A percentile compares a stretch with the other conserved stretches of the same genome.
Evolutionary conservation across 2,329 filamentous ascomycete genomes (phyloP).

Genomic region (Rhinocladiella similis): DNA sequence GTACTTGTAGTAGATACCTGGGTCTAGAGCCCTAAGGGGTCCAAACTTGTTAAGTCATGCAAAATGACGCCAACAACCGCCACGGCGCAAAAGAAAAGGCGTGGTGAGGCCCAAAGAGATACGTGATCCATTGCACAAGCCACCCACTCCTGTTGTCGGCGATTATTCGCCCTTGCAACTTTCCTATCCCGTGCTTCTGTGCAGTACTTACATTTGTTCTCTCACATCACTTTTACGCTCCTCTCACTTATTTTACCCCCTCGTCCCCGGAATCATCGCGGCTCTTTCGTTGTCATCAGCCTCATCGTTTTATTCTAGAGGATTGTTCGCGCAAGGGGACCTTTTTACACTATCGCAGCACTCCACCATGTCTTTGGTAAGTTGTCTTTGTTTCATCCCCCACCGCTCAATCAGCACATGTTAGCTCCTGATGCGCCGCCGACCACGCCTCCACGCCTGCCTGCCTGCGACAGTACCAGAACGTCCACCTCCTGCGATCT

Average conservation of each 20-base stretch:
- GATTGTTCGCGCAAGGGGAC: conserved; percentile 9
- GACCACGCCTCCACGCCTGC: conserved; percentile 3
- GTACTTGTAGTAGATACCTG: not conserved
- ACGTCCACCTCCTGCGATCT: not conserved
- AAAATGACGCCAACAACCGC: conserved; percentile 17
- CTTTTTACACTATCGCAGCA: not conserved
- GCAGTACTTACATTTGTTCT: not conserved
- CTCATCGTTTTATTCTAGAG: conserved; percentile 6
- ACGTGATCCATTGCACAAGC: not conserved
- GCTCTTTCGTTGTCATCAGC: conserved; percentile 11
- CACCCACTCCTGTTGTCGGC: not conserved
- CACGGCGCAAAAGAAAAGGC: not conserved
- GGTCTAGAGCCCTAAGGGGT: not conserved
- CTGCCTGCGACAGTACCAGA: not conserved
- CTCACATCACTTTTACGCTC: not conserved
- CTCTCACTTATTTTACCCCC: conserved; percentile 1
- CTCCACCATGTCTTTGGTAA: conserved; percentile 24
- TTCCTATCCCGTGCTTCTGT: not conserved
- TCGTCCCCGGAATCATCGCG: not conserved
- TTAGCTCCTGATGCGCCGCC: conserved; percentile 18
- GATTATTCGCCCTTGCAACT: not conserved
- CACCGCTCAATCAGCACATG: conserved; percentile 25
- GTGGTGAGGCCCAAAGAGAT: not conserved
- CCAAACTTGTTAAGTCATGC: conserved; percentile 9
- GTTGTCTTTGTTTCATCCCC: conserved; percentile 12